These are phyloP conservation scores for Candida insectalens DNA, from an alignment of 805 yeast species.

Conservation along the genomic window DNA sequence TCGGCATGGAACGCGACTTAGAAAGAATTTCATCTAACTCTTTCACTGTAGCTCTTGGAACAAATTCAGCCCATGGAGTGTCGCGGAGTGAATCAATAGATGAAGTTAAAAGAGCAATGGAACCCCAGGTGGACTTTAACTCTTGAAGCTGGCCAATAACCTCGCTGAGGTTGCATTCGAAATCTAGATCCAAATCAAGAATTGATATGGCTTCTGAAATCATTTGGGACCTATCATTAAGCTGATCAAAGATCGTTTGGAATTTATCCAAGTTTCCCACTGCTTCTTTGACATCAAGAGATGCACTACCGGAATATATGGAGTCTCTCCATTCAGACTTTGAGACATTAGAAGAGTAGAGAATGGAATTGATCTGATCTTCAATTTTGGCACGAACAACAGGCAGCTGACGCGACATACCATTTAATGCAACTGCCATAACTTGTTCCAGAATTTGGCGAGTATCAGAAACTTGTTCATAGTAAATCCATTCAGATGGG, in stretches of 20 bases:
- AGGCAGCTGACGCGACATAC: constrained; percentile 25
- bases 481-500: constrained; percentile 45
- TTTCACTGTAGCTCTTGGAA: constrained; percentile 33
- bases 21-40: constrained; percentile 41
- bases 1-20: constrained; percentile 42
- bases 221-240: constrained; percentile 7
- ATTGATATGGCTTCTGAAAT: constrained; percentile 29
- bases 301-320: no score
- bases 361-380: no score
- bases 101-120: constrained; percentile 42
- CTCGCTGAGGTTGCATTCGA: constrained; percentile 34
- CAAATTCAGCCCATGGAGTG: constrained; percentile 39
- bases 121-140: constrained; percentile 53
- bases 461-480: constrained; percentile 53
- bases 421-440: constrained; percentile 20
- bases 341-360: no score
- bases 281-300: no score
- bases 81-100: constrained; percentile 32
- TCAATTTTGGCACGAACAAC: constrained; percentile 33
- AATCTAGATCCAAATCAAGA: constrained; percentile 22
- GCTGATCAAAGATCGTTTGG: constrained; percentile 10
- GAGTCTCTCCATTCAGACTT: no score
- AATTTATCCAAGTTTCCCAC: constrained; percentile 24
- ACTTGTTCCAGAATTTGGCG: constrained; percentile 31
- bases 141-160: constrained; percentile 28